phyloP scores from a whole-genome alignment of 1,284 basidiomycete genomes.

The Cryptococcus neoformans region DNA sequence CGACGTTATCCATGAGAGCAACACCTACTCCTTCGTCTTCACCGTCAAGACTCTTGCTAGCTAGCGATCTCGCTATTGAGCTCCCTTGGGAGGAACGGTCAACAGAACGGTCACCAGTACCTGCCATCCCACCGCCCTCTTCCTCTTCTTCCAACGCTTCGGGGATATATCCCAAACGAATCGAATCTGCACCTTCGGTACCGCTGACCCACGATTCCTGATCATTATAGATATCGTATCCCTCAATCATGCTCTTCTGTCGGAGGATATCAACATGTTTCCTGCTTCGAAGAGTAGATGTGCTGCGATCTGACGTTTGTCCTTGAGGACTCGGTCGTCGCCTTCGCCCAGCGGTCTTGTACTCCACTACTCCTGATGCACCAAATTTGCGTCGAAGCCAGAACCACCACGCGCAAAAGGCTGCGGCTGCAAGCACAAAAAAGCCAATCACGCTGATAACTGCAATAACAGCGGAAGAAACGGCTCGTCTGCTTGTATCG shows the following conservation, averaged over 20 bases:
- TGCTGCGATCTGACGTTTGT: slow-evolving; percentile 18
- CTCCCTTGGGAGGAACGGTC: background rate
- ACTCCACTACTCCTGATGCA: slow-evolving; percentile 30
- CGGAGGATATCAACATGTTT: slow-evolving; percentile 40
- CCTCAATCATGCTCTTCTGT: slow-evolving; percentile 48
- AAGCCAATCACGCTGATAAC: slow-evolving; percentile 39
- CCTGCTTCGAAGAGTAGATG: slow-evolving; percentile 28
- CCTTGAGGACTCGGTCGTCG: slow-evolving; percentile 4
- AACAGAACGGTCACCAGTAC: slow-evolving; percentile 1
- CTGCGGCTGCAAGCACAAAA: slow-evolving; percentile 37
- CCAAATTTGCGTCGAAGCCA: slow-evolving; percentile 45
- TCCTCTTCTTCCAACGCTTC: slow-evolving; percentile 28
- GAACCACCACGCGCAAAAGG: slow-evolving; percentile 48
- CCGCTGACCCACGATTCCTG: slow-evolving; percentile 24
- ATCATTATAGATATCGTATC: slow-evolving; percentile 42
- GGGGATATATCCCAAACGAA: slow-evolving; percentile 28
- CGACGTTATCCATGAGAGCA: slow-evolving; percentile 7
- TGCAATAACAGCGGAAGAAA: slow-evolving; percentile 37
- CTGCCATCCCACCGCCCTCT: slow-evolving; percentile 10
- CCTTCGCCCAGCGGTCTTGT: slow-evolving; percentile 10
- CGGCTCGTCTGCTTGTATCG: slow-evolving; percentile 18
- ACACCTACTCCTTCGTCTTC: background rate
- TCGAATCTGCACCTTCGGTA: slow-evolving; percentile 34
- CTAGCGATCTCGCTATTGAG: background rate
- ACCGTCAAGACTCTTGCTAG: background rate